These are phyloP conservation scores for Mycena citricolor DNA, from an alignment of 1,284 basidiomycete genomes.

Conservation along the genomic window DNA sequence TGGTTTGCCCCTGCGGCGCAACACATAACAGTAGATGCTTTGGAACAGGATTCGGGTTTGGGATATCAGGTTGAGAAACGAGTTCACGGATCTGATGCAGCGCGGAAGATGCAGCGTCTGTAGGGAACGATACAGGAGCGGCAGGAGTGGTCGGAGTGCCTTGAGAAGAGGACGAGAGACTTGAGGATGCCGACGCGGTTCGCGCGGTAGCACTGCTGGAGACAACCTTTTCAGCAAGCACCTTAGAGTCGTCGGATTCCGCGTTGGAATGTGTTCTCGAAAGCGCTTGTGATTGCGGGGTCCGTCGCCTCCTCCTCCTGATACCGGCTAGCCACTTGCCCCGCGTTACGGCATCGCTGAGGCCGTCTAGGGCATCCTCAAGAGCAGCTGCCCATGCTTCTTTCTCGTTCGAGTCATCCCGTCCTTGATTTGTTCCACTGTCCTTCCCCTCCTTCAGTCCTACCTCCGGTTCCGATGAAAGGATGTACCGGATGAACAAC, in stretches of 20 bases:
- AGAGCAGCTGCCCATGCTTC: conserved; percentile 40
- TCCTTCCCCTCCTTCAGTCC: no score
- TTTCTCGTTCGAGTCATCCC: conserved; percentile 29
- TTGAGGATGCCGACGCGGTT: no score
- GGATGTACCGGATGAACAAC: conserved; percentile 38
- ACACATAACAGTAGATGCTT: conserved; percentile 54
- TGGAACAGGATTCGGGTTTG: no score
- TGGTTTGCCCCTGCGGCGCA: conserved; percentile 34
- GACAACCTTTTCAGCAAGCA: no score
- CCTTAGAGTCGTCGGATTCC: no score
- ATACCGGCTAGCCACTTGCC: conserved; percentile 40
- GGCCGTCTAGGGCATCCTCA: conserved; percentile 40
- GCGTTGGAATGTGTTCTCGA: no score
- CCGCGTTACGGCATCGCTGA: conserved; percentile 34
- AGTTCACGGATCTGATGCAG: conserved; percentile 33
- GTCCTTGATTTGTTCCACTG: no score
- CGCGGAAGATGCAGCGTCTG: conserved; percentile 13
- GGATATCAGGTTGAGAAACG: no score
- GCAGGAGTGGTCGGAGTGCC: no score
- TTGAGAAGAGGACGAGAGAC: no score
- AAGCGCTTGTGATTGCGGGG: conserved; percentile 7
- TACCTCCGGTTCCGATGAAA: conserved; percentile 35
- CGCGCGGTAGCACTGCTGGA: no score
- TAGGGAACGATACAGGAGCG: conserved; percentile 6
- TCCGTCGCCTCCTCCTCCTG: conserved; percentile 25